A percentile compares a stretch with the other conserved stretches of the same genome.
These are phyloP conservation scores for Vachellia pachyceras DNA, from an alignment of 306 rosid genomes.

Conservation along the genomic window DNA sequence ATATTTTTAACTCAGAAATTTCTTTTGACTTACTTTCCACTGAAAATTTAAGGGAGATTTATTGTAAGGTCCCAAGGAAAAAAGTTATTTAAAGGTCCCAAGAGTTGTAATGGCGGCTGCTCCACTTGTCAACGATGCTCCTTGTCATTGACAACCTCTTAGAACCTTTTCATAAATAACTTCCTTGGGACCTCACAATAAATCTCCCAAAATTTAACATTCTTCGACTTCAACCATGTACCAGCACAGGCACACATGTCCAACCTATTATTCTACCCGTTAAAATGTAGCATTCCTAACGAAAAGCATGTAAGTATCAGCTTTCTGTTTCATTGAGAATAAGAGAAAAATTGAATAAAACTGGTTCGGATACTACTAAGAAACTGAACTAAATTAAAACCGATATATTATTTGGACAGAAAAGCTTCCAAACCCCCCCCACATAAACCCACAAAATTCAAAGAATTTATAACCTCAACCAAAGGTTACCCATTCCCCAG, in stretches of 20 bases:
- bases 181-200: no score
- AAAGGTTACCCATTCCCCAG: neutral
- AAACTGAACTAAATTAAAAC: neutral
- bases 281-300: neutral
- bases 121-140: no score
- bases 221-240: neutral
- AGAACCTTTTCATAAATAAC: no score
- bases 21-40: constrained; percentile 14
- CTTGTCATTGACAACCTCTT: no score
- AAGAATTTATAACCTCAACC: neutral
- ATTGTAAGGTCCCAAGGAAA: no score
- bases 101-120: no score
- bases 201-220: neutral
- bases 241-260: neutral
- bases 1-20: no score
- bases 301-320: neutral
- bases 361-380: neutral
- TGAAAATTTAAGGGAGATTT: no score
- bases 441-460: neutral
- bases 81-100: no score
- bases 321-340: neutral
- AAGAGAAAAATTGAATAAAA: neutral
- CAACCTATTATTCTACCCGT: neutral
- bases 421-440: neutral
- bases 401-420: neutral